Evolutionary conservation across 495 filamentous ascomycete genomes (phyloP).

Genomic region (Daldinia childiae): DNA sequence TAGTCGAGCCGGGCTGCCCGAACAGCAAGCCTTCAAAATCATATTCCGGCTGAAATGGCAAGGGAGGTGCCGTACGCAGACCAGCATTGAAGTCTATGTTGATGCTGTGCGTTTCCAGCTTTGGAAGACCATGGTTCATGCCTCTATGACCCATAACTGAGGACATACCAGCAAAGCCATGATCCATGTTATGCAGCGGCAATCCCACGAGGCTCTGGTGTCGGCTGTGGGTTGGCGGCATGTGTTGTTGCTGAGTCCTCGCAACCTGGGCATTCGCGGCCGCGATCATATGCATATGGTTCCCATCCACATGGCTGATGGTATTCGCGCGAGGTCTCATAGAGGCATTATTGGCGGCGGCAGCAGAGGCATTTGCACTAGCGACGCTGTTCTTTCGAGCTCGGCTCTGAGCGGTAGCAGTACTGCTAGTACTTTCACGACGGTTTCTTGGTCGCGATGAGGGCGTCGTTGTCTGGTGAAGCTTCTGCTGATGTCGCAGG

Average conservation of each 20-base stretch:
- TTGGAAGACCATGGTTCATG: constrained; percentile 73
- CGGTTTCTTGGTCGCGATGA: constrained; percentile 86
- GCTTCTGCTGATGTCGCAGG: constrained; percentile 96
- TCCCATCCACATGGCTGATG: constrained; percentile 90
- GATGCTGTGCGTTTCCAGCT: constrained; percentile 80
- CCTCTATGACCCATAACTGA: constrained; percentile 70
- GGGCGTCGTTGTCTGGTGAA: constrained; percentile 94
- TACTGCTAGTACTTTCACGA: constrained; percentile 83
- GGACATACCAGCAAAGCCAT: constrained; percentile 74
- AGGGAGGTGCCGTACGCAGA: constrained; percentile 81
- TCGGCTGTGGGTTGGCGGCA: constrained; percentile 67
- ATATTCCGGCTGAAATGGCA: constrained; percentile 74
- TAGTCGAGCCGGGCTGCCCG: constrained; percentile 70
- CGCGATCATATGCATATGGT: constrained; percentile 75
- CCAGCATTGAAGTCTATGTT: constrained; percentile 68
- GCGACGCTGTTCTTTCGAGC: constrained; percentile 94
- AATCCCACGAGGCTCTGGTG: constrained; percentile 74
- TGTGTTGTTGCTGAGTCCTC: constrained; percentile 62
- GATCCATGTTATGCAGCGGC: constrained; percentile 66
- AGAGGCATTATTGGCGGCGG: constrained; percentile 57
- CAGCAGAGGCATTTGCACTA: constrained; percentile 60
- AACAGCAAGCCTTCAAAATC: constrained; percentile 81
- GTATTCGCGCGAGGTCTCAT: constrained; percentile 96
- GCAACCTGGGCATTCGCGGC: constrained; percentile 62
- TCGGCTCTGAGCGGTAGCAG: constrained; percentile 70